Evolutionary conservation across 768 basidiomycete genomes (phyloP), one percentile per base, ranked within the genome.

Genomic region (Russula sp.): DNA sequence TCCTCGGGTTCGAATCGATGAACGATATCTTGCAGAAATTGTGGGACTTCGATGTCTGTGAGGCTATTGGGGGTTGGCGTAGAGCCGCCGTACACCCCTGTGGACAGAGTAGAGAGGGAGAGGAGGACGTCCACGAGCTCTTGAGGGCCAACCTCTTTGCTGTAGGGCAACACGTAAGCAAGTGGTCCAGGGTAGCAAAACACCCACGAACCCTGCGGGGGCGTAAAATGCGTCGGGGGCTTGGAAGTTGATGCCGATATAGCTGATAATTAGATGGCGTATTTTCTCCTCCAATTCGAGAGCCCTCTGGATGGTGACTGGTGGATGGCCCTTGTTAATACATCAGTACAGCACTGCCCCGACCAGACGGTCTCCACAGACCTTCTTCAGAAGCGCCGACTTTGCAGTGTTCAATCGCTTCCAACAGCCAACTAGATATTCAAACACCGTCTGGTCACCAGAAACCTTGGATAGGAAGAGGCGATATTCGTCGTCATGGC

Each of bases 171-270:
- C 10, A 32, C 14, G 32, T 39, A 47, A 52, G 51, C 55, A 57
- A 64, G 22, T 11, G 13, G 22, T 37, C 16, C 27, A 49, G 37
- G 51, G 59, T 45, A 61, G 35, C 8, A 59, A 32, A n/a, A 16
- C 16, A 22, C 39, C 52, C 31, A 77, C 82, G 63, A 73, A 91
- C 94, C 84, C 82, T 57, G 74, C 59, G 10, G 94, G 95, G 68
- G 97, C 92, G 53, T 93, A 90, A 68, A 99, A 98, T 88, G 98
- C 95, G 44, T 86, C 86, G 1, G 95, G 91, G 63, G 95, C 94
- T 75, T 95, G 93, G 10, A 99, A 77, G 27, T 83, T 89, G 53
- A 98, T 80, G 6, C 94, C 95, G 11, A 87, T 84, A 75, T 97
- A 97, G 61, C 88, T 92, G 66, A 98, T 84, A 55, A 98, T 74